Conservation (phyloP, 192 early-diverging fungal species). For the Umbelopsis sp. region DNA sequence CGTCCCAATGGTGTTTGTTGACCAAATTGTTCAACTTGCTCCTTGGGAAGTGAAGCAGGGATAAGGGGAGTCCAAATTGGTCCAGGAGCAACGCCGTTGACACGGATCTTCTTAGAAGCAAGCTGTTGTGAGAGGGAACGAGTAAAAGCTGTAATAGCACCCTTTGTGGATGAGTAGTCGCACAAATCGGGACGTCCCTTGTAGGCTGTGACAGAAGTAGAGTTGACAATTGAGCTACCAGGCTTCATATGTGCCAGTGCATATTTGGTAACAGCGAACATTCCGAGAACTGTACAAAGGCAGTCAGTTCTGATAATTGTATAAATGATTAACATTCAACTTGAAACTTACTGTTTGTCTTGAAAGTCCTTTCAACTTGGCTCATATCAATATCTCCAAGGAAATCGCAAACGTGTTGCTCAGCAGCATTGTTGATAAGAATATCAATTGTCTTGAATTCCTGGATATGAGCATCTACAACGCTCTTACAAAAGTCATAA, state of each 20-base stretch:
- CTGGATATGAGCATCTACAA: conserved; percentile 35
- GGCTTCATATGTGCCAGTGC: conserved; percentile 45
- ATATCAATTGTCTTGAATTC: conserved; percentile 41
- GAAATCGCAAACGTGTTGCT: conserved; percentile 24
- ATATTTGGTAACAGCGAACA: conserved; percentile 47
- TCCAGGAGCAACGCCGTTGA: conserved; percentile 44
- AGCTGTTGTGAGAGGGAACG: conserved; percentile 45
- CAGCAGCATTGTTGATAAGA: conserved; percentile 38
- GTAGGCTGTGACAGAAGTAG: conserved; percentile 51
- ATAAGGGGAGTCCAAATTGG: conserved; percentile 57
- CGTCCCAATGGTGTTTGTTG: conserved; percentile 37
- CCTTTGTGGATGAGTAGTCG: conserved; percentile 53
- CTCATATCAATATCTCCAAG: conserved; percentile 36
- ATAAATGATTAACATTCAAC: background rate
- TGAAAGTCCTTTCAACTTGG: conserved; percentile 49
- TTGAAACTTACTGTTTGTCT: conserved; percentile 32
- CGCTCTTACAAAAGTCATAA: conserved; percentile 24
- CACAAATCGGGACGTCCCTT: conserved; percentile 38
- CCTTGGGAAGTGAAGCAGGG: conserved; percentile 33
- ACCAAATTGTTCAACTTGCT: conserved; percentile 40
- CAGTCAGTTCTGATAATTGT: background rate
- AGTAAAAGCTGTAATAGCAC: conserved; percentile 50
- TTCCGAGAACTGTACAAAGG: conserved; percentile 31
- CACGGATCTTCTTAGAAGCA: conserved; percentile 43
- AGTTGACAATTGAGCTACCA: conserved; percentile 46